Conservation (phyloP, 2,329 filamentous ascomycete genomes). For the Cordyceps farinosa region DNA sequence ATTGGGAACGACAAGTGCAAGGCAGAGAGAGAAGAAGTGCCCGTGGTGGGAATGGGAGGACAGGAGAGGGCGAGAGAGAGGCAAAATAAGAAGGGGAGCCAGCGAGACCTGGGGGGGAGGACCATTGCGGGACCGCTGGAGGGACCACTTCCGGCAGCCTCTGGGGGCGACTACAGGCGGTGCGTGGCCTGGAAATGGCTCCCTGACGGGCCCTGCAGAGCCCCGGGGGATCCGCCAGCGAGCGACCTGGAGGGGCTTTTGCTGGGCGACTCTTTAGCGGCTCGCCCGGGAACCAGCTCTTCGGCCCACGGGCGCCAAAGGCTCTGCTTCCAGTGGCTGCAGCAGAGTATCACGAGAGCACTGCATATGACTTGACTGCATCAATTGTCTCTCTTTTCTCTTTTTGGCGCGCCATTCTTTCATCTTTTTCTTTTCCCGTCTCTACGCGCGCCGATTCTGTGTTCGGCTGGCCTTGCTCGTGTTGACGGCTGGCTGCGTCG, state of each 20-base stretch:
- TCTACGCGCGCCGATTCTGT: too few relatives aligned
- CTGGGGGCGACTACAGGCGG: background rate
- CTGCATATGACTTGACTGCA: background rate
- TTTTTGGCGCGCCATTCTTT: background rate
- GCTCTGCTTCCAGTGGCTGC: background rate
- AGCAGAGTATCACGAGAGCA: background rate
- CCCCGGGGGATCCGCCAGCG: background rate
- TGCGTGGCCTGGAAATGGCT: background rate
- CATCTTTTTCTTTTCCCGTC: background rate
- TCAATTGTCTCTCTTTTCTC: too few relatives aligned
- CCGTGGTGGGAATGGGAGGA: constrained; percentile 11
- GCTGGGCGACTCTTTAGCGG: too few relatives aligned
- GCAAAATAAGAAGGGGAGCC: background rate
- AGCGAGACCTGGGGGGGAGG: background rate
- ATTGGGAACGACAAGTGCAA: constrained; percentile 4
- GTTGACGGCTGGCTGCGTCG: background rate
- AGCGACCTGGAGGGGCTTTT: constrained; percentile 2
- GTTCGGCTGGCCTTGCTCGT: background rate
- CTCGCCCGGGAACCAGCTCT: too few relatives aligned
- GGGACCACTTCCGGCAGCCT: background rate
- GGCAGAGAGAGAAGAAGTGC: background rate
- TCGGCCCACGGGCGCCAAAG: constrained; percentile 1
- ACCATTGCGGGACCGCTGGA: background rate
- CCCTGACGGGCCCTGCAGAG: background rate
- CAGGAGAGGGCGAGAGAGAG: background rate